Conservation (phyloP, 2,329 filamentous ascomycete species). For the Cordyceps javanica region DNA sequence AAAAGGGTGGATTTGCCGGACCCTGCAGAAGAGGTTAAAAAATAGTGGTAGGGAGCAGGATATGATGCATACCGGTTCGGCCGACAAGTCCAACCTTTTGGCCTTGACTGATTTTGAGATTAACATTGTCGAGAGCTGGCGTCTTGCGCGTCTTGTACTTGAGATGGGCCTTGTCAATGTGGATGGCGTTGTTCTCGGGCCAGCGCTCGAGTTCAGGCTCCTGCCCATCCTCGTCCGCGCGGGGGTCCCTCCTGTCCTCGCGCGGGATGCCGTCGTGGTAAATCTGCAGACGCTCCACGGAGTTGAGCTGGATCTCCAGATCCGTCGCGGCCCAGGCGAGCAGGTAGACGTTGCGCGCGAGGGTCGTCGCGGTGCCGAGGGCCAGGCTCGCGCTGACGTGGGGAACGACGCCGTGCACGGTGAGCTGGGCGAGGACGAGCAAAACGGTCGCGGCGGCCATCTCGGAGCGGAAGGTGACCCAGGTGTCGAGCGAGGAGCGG, state of each 20-base stretch:
- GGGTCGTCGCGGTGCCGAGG: slow-evolving; percentile 2
- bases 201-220: not conserved
- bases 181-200: not conserved
- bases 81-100: slow-evolving; percentile 6
- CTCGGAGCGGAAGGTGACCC: slow-evolving; percentile 6
- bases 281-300: slow-evolving; percentile 6
- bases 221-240: not conserved
- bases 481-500: slow-evolving; percentile 4
- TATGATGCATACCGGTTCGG: not conserved
- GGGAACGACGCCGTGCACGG: not conserved
- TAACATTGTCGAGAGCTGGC: not conserved
- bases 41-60: too few species aligned
- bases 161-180: not conserved
- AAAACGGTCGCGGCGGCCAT: not conserved
- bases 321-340: not conserved
- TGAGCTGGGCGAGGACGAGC: not conserved
- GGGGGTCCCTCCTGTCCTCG: not conserved
- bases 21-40: not conserved
- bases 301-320: slow-evolving; percentile 6
- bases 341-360: slow-evolving; percentile 3
- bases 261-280: slow-evolving; percentile 4
- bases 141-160: slow-evolving; percentile 3
- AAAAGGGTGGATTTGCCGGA: slow-evolving; percentile 10
- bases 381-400: slow-evolving; percentile 8
- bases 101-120: not conserved